Evolutionary conservation across 768 basidiomycete species (phyloP).

Genomic region (Boletellus emodensis): DNA sequence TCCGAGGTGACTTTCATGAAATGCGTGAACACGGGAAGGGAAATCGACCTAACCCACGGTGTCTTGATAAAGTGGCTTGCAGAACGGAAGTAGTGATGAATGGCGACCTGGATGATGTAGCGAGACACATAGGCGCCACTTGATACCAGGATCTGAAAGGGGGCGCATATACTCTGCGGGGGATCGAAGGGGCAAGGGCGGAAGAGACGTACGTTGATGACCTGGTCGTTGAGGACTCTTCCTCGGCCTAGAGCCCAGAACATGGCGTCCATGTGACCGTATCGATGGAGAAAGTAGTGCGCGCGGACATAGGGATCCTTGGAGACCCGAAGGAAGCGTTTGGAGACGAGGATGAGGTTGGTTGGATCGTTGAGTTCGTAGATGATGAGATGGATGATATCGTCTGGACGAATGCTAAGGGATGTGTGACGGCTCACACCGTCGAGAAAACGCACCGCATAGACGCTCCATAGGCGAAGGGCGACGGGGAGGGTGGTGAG

Average conservation of each 20-base stretch:
- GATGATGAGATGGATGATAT: slow-evolving; percentile 70
- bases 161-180: slow-evolving; percentile 26
- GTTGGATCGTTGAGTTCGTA: slow-evolving; percentile 67
- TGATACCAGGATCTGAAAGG: slow-evolving; percentile 58
- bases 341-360: slow-evolving; percentile 52
- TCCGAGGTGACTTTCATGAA: slow-evolving; percentile 58
- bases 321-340: slow-evolving; percentile 58
- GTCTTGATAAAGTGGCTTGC: slow-evolving; percentile 73
- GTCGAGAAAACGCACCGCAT: slow-evolving; percentile 48
- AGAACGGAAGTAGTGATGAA: slow-evolving; percentile 75
- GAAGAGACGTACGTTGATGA: slow-evolving; percentile 58
- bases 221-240: slow-evolving; percentile 56
- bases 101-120: slow-evolving; percentile 73
- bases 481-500: not conserved
- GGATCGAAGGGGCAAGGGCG: slow-evolving; percentile 15
- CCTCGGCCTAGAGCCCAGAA: slow-evolving; percentile 75
- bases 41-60: slow-evolving; percentile 65
- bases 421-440: slow-evolving; percentile 3
- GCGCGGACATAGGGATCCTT: slow-evolving; percentile 74
- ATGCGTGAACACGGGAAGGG: slow-evolving; percentile 57
- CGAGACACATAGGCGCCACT: slow-evolving; percentile 78
- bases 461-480: slow-evolving; percentile 53
- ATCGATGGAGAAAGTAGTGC: slow-evolving; percentile 71
- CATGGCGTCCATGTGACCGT: slow-evolving; percentile 66
- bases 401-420: slow-evolving; percentile 35